phyloP scores from a whole-genome alignment of 441 rosid species.

The Pelargonium cotyledonis region DNA sequence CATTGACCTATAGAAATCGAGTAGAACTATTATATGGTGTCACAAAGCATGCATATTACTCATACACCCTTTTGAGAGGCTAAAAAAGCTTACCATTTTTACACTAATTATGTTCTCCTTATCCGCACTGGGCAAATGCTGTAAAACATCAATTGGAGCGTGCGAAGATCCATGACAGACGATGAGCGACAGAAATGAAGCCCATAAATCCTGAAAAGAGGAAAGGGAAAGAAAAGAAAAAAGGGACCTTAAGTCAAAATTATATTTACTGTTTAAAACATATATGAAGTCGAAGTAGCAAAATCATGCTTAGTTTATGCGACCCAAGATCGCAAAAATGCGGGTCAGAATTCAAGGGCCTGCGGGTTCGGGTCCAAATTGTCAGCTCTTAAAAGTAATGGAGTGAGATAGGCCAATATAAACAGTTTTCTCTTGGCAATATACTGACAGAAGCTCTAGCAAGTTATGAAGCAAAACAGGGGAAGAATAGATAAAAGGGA shows the following conservation, averaged over 20 bases:
- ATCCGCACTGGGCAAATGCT: background rate
- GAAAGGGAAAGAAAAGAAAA: background rate
- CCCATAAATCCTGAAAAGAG: background rate
- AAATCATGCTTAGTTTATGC: no score
- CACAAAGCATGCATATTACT: background rate
- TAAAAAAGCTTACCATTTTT: background rate
- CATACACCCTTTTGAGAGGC: background rate
- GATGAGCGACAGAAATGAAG: background rate
- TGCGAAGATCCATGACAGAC: background rate
- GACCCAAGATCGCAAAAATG: no score
- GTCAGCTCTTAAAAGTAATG: no score
- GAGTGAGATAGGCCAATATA: no score
- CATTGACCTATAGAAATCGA: slow-evolving; percentile 14
- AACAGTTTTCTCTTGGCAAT: no score
- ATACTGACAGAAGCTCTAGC: no score
- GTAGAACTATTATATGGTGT: background rate
- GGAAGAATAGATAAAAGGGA: no score
- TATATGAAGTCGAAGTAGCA: background rate
- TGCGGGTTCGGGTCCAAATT: no score
- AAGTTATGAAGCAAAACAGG: no score
- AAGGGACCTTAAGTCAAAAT: background rate
- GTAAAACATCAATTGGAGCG: background rate
- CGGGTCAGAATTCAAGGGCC: no score
- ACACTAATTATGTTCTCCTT: background rate
- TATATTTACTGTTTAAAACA: background rate